These are phyloP conservation scores for Phellopilus nigrolimitatus DNA, from an alignment of 1,284 basidiomycete genomes.

Conservation along the genomic window DNA sequence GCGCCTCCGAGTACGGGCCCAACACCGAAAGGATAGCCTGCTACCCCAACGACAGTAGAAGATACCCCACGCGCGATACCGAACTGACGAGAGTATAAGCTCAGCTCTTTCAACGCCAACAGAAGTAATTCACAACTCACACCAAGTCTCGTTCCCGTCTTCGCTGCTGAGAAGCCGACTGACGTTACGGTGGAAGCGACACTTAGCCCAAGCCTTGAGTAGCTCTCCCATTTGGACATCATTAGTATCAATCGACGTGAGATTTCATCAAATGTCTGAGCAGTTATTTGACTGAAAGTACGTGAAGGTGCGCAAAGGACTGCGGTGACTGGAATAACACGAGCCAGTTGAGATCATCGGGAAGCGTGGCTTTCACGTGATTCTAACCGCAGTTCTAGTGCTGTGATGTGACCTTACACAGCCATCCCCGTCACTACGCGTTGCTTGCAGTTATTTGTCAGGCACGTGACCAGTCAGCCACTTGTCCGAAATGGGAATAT, in stretches of 20 bases:
- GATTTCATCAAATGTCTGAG: constrained; percentile 36
- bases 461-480: background rate
- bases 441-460: background rate
- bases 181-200: constrained; percentile 56
- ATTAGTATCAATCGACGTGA: constrained; percentile 21
- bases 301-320: no score
- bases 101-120: constrained; percentile 1
- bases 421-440: constrained; percentile 41
- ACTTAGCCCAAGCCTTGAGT: constrained; percentile 56
- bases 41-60: constrained; percentile 49
- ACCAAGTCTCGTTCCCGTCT: constrained; percentile 59
- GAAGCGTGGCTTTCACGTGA: no score
- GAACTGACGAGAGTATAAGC: constrained; percentile 43
- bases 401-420: no score
- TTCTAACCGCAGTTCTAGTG: no score
- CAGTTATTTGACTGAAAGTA: no score
- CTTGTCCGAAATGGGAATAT: background rate
- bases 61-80: constrained; percentile 59
- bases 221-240: constrained; percentile 49
- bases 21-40: constrained; percentile 56
- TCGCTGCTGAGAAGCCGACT: constrained; percentile 62
- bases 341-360: no score
- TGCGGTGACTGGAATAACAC: no score
- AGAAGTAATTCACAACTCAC: constrained; percentile 35
- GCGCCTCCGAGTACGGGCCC: constrained; percentile 53